Conservation (phyloP, 305 asterid species). For the Fraxinus baroniana region DNA sequence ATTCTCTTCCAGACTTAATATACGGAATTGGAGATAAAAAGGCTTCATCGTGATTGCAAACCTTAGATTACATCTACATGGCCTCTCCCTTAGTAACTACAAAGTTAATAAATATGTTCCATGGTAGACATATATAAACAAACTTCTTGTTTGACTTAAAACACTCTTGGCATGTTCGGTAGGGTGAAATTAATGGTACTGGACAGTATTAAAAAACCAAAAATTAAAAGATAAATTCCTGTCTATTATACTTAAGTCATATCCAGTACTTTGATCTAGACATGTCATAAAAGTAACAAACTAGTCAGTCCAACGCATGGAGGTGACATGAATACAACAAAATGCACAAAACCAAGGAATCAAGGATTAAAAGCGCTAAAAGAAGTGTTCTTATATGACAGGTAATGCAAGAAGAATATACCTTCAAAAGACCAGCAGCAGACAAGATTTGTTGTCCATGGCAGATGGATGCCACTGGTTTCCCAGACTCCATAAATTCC, state of each 20-base stretch:
- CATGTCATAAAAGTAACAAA: not conserved
- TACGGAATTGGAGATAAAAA: too few species aligned
- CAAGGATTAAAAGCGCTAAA: not conserved
- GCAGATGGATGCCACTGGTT: slow-evolving; percentile 94
- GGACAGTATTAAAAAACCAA: not conserved
- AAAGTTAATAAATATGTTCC: too few species aligned
- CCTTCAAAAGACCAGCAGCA: slow-evolving; percentile 95
- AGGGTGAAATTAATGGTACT: not conserved
- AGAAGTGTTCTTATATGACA: not conserved
- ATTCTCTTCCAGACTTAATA: too few species aligned
- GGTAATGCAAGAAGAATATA: slow-evolving; percentile 23
- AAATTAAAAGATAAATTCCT: not conserved
- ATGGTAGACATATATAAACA: too few species aligned
- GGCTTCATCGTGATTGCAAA: too few species aligned
- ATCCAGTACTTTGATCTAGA: not conserved
- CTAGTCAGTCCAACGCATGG: not conserved
- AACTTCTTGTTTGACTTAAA: not conserved
- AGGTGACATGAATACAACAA: not conserved
- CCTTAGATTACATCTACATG: too few species aligned
- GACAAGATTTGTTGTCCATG: slow-evolving; percentile 94
- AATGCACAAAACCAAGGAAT: not conserved
- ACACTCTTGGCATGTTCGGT: not conserved
- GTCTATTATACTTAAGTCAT: not conserved
- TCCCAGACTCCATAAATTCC: slow-evolving; percentile 68
- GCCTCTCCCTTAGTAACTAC: too few species aligned